Conservation (phyloP, 1,139 yeast species). For the Blastobotrys proliferans region DNA sequence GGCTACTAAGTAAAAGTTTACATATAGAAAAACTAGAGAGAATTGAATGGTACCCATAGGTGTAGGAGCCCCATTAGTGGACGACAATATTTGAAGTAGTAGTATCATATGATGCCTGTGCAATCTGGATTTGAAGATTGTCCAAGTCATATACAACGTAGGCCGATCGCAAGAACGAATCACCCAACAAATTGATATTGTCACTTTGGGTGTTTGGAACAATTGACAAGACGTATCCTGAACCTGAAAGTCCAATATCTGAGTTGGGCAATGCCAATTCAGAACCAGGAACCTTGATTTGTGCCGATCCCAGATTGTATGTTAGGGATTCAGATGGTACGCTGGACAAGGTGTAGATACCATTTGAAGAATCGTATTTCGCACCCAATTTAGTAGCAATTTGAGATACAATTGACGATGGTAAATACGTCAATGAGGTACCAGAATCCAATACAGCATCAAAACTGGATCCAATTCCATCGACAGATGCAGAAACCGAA, state of each 20-base stretch:
- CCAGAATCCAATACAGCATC: conserved; percentile 66
- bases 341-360: conserved; percentile 7
- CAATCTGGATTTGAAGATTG: conserved; percentile 55
- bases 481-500: conserved; percentile 43
- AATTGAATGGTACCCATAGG: too few species aligned
- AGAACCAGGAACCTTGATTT: conserved; percentile 39
- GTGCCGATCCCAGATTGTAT: conserved; percentile 20
- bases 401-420: conserved; percentile 28
- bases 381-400: conserved; percentile 25
- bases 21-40: too few species aligned
- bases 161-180: conserved; percentile 63
- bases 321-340: not conserved
- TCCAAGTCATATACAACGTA: conserved; percentile 74
- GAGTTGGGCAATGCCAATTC: conserved; percentile 28
- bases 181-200: conserved; percentile 51
- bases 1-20: too few species aligned
- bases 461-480: conserved; percentile 35
- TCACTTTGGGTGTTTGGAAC: conserved; percentile 24
- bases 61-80: too few species aligned
- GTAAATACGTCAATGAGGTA: conserved; percentile 56
- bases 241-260: conserved; percentile 7
- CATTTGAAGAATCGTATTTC: conserved; percentile 4
- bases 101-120: conserved; percentile 43
- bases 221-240: conserved; percentile 19
- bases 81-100: too few species aligned